Conservation (phyloP, 2,329 filamentous ascomycete species). For the Apiospora kogelbergensis region DNA sequence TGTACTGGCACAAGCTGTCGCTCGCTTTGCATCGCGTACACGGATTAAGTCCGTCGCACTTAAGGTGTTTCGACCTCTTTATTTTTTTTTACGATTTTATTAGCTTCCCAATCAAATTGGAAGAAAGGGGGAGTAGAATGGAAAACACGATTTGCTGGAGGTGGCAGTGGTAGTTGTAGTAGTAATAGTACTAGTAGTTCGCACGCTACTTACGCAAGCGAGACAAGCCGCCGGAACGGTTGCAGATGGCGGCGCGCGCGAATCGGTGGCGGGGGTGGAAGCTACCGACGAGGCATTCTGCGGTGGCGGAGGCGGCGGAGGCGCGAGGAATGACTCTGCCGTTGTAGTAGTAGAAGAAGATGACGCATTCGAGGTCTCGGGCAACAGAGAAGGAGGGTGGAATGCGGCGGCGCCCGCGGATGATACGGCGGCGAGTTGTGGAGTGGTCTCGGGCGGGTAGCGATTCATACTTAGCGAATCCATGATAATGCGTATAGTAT, state of each 20-base stretch:
- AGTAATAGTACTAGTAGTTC: constrained; percentile 7
- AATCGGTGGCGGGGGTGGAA: background rate
- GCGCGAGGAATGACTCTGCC: background rate
- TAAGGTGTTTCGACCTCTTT: constrained; percentile 67
- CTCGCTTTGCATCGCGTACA: constrained; percentile 66
- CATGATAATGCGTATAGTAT: background rate
- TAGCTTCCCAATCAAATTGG: background rate
- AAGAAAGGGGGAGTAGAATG: background rate
- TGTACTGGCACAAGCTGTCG: constrained; percentile 66
- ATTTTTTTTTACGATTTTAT: constrained; percentile 13
- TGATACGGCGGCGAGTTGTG: background rate
- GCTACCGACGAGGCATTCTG: background rate
- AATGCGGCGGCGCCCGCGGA: background rate
- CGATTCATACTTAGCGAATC: background rate
- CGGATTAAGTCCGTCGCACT: constrained; percentile 70
- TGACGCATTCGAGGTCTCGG: background rate
- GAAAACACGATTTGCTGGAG: background rate
- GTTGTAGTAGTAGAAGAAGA: background rate
- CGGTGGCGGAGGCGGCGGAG: background rate
- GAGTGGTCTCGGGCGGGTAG: background rate
- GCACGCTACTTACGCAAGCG: constrained; percentile 48
- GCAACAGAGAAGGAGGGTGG: background rate
- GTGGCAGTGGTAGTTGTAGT: background rate
- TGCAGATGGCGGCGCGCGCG: constrained; percentile 18
- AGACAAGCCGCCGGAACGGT: constrained; percentile 53